Evolutionary conservation across 228 moss, liverwort and hornwort genomes (phyloP).

Genomic region (Sphagnum fallax): DNA sequence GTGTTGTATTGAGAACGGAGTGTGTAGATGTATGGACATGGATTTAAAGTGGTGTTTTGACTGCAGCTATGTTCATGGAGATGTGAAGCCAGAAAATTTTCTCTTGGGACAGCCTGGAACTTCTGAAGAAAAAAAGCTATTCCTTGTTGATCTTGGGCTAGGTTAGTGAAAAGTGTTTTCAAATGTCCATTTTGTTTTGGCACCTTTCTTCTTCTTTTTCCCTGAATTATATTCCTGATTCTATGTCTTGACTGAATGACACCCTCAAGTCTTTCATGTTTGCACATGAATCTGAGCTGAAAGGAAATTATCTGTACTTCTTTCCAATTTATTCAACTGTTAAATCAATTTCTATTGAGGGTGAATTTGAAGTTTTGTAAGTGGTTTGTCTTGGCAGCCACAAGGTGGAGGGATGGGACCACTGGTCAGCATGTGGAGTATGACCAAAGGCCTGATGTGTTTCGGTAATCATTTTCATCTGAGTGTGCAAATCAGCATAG

Average conservation of each 20-base stretch:
- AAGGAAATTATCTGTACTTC: too few species aligned
- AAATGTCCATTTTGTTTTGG: too few species aligned
- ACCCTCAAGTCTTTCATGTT: too few species aligned
- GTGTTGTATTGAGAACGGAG: neutral
- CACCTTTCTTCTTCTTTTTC: too few species aligned
- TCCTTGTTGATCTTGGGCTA: conserved; percentile 97
- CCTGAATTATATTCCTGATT: too few species aligned
- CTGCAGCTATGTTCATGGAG: conserved; percentile 92
- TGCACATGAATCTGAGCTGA: too few species aligned
- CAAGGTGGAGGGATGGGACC: conserved; percentile 97
- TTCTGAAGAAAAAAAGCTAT: conserved; percentile 89
- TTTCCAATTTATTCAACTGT: too few species aligned
- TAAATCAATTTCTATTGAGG: too few species aligned
- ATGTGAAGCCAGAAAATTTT: conserved; percentile 98
- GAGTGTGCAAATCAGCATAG: too few species aligned
- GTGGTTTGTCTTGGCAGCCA: conserved; percentile 40
- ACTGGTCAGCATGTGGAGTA: conserved; percentile 98
- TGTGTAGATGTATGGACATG: neutral
- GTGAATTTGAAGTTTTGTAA: too few species aligned
- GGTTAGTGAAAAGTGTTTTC: conserved; percentile 28
- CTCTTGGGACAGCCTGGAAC: conserved; percentile 86
- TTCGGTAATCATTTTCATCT: conserved; percentile 39
- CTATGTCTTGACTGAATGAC: too few species aligned
- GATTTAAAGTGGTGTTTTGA: neutral
- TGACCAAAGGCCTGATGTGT: conserved; percentile 95